Conservation (phyloP, 2,329 filamentous ascomycete genomes). For the Lasiodiplodia citricola region DNA sequence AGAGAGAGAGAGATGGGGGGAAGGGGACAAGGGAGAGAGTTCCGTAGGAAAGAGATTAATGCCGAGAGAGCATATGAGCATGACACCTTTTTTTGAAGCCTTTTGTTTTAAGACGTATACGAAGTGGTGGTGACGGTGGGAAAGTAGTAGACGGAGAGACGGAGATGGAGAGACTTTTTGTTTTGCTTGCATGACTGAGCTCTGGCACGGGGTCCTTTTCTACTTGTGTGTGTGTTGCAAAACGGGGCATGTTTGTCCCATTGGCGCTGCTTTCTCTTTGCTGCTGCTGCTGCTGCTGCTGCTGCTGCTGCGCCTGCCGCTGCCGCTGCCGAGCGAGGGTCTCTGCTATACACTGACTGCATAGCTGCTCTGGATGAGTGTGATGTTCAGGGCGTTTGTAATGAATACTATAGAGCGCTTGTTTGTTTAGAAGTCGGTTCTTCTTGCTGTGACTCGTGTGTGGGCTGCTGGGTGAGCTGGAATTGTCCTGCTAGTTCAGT, state of each 20-base stretch:
- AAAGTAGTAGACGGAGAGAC: neutral
- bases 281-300: no score
- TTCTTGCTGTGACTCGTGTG: neutral
- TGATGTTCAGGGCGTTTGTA: constrained; percentile 2
- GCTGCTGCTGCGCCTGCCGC: no score
- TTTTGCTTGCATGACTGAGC: neutral
- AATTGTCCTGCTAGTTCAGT: neutral
- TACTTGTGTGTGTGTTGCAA: neutral
- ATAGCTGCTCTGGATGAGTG: neutral
- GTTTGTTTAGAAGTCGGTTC: neutral
- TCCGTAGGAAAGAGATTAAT: neutral
- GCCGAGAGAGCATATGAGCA: neutral
- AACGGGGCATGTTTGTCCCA: neutral
- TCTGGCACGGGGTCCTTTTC: neutral
- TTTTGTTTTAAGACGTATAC: neutral
- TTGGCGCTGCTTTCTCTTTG: neutral
- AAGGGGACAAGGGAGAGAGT: neutral
- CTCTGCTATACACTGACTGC: neutral
- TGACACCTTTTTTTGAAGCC: neutral
- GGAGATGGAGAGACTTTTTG: neutral
- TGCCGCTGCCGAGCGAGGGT: neutral
- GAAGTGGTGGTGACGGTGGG: neutral
- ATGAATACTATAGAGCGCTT: constrained; percentile 25
- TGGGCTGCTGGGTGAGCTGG: no score
- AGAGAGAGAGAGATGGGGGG: neutral